Evolutionary conservation across 1,284 basidiomycete species (phyloP), one percentile per base, ranked within the genome.

Genomic region (Sporisorium reilianum): DNA sequence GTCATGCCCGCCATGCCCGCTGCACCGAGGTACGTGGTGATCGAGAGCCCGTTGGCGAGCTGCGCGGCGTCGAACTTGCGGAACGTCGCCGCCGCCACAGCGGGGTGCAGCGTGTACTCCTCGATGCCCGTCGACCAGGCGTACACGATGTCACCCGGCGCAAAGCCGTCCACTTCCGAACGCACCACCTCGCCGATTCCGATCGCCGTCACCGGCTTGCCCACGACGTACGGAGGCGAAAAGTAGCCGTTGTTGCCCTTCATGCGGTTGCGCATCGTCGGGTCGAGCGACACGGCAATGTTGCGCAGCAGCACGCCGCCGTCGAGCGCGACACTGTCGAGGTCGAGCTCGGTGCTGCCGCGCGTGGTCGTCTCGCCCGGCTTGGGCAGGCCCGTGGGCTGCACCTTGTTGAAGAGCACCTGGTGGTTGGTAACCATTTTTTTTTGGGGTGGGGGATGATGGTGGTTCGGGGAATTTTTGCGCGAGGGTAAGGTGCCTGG

Each of bases 1-100:
- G 85, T 86, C 78, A 85, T 79, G 10, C 82, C 79, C 5, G 81
- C 62, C 80, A 82, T 82, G 26, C 85, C 85, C 1, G 85, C 72
- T 0, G 79, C 80, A 16, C 85, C 85, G 14, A 85, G 78, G 64
- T 79, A 85, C 36, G 77, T 81, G 30, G 72, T 75, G 51, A 81
- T 65, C 9, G 57, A 55, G 25, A 76, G 58, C 18, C 73, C 68
- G 18, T 57, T 64, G 9, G 38, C 23, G 22, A 71, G 58, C 25
- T 51, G 54, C 4, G 20, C 28, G n/a, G 45, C 16, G 49, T 67
- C 64, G n/a, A 76, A 55, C 50, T 72, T 76, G 34, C 73, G 64
- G 58, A 68, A 67, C 0, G 30, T 22, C 5, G 48, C 26, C 1
- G 42, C 45, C 23, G 57, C 61, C 10, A 48, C 51, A 1, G 48